Evolutionary conservation across 2,329 filamentous ascomycete species (phyloP).

Genomic region (Aspergillus versicolor): DNA sequence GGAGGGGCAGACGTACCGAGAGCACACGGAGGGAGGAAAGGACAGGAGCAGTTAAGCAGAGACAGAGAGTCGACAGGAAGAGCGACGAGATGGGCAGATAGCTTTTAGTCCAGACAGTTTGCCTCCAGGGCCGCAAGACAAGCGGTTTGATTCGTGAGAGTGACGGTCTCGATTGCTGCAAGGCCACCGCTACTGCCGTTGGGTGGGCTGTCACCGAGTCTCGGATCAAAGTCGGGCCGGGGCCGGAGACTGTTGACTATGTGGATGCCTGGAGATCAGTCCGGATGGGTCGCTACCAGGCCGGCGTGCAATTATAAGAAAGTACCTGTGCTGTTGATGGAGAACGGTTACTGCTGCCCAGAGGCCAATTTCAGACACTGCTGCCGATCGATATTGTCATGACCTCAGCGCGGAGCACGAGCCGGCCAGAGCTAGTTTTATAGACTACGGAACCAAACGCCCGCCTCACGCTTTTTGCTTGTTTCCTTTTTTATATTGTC

Average conservation of each 20-base stretch:
- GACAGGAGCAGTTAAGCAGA: not conserved
- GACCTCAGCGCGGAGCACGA: not conserved
- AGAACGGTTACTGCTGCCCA: not conserved
- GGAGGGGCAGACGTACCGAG: constrained; percentile 8
- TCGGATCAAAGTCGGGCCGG: constrained; percentile 21
- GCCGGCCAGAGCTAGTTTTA: not conserved
- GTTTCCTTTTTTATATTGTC: not conserved
- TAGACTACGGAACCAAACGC: not conserved
- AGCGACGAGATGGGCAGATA: not conserved
- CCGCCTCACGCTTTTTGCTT: not conserved
- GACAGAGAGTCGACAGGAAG: constrained; percentile 7
- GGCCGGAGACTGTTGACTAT: not conserved
- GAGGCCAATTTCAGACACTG: not conserved
- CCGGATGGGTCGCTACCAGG: not conserved
- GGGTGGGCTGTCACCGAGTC: not conserved
- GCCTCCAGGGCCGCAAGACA: constrained; percentile 19
- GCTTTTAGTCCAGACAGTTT: constrained; percentile 9
- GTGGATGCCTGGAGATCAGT: constrained; percentile 11
- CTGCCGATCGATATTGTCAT: constrained; percentile 6
- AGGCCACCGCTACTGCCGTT: not conserved
- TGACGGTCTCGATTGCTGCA: constrained; percentile 26
- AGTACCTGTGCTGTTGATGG: no score
- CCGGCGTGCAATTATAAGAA: no score
- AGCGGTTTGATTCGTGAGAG: not conserved
- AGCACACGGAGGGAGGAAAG: not conserved